These are phyloP conservation scores for Xerocomus spinulosus DNA, from an alignment of 768 basidiomycete genomes.

Conservation along the genomic window DNA sequence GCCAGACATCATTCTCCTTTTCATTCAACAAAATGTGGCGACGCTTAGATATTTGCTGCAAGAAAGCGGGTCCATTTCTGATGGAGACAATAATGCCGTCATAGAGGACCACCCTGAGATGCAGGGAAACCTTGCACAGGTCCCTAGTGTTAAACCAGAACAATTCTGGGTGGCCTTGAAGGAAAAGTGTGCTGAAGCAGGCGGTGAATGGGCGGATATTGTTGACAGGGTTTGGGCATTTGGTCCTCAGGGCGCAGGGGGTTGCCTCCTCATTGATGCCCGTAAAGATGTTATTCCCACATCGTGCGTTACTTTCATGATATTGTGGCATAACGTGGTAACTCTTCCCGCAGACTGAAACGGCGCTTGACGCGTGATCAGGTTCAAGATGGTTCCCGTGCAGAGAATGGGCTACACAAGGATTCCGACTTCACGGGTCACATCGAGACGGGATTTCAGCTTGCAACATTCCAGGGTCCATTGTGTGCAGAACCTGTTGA, in stretches of 20 bases:
- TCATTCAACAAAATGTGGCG: conserved; percentile 68
- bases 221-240: conserved; percentile 82
- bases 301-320: conserved; percentile 47
- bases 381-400: conserved; percentile 27
- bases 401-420: conserved; percentile 34
- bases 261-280: conserved; percentile 80
- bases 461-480: conserved; percentile 92
- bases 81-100: conserved; percentile 9
- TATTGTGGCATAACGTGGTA: conserved; percentile 3
- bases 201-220: conserved; percentile 74
- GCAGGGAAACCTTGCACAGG: conserved; percentile 56
- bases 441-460: conserved; percentile 91
- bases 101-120: conserved; percentile 38
- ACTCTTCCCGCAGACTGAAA: conserved; percentile 41
- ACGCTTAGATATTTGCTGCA: conserved; percentile 60
- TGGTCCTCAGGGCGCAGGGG: conserved; percentile 83
- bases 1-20: conserved; percentile 64
- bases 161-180: conserved; percentile 78
- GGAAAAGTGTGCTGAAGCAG: conserved; percentile 58
- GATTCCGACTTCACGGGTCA: conserved; percentile 68
- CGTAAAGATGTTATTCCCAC: conserved; percentile 42
- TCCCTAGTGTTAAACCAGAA: conserved; percentile 62
- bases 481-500: conserved; percentile 93
- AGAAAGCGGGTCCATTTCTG: conserved; percentile 35
- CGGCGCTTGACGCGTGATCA: conserved; percentile 41